These are phyloP conservation scores for Euphrasia arctica DNA, from an alignment of 305 asterid genomes.

Conservation along the genomic window DNA sequence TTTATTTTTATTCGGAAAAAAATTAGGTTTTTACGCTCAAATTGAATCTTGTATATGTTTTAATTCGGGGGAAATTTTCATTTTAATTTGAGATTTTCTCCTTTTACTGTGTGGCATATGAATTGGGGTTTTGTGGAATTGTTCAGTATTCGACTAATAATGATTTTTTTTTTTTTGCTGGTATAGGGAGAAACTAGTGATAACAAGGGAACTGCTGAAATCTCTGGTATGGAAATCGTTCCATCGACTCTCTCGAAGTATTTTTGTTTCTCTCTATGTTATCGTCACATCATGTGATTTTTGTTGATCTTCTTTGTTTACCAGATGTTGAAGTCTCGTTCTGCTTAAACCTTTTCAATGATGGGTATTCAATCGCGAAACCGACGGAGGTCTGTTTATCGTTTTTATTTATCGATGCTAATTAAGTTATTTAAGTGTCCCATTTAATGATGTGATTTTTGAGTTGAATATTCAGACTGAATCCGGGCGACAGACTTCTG, in stretches of 20 bases:
- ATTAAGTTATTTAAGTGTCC: too few relatives aligned
- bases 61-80: too few relatives aligned
- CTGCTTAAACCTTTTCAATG: slow-evolving; percentile 67
- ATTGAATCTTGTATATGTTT: too few relatives aligned
- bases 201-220: slow-evolving; percentile 34
- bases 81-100: neutral
- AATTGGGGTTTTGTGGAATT: slow-evolving; percentile 20
- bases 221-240: slow-evolving; percentile 37
- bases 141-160: slow-evolving; percentile 9
- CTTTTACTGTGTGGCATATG: slow-evolving; percentile 12
- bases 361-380: slow-evolving; percentile 83
- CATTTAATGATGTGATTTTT: too few relatives aligned
- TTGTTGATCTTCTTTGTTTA: slow-evolving; percentile 12
- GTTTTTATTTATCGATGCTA: slow-evolving; percentile 21
- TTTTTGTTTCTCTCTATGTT: too few relatives aligned
- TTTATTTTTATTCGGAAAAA: too few relatives aligned
- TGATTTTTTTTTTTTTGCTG: slow-evolving; percentile 2
- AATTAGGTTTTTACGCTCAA: neutral
- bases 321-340: slow-evolving; percentile 77
- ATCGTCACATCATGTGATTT: slow-evolving; percentile 7
- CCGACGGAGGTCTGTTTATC: slow-evolving; percentile 63
- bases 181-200: slow-evolving; percentile 34
- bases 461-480: slow-evolving; percentile 43
- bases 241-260: neutral
- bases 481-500: slow-evolving; percentile 44